A percentile compares a stretch with the other conserved stretches of the same genome.
These are phyloP conservation scores for Halophytophthora polymorphica DNA, from an alignment of 352 stramenopile genomes.

Conservation along the genomic window DNA sequence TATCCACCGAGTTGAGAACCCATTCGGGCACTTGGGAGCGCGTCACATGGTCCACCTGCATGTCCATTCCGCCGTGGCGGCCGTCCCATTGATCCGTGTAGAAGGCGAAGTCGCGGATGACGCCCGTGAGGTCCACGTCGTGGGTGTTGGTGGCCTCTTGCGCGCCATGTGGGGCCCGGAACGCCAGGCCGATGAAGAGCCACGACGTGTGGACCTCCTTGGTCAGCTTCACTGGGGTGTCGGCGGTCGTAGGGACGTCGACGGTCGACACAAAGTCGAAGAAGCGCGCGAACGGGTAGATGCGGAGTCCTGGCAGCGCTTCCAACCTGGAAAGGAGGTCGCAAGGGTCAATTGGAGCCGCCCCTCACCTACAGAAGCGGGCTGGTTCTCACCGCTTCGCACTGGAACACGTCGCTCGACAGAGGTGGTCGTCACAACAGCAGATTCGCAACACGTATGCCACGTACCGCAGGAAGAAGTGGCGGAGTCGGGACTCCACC, in stretches of 20 bases:
- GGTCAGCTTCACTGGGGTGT: conserved; percentile 10
- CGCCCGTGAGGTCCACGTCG: conserved; percentile 64
- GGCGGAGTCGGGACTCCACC: conserved; percentile 82
- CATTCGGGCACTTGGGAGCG: conserved; percentile 54
- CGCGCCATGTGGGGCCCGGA: conserved; percentile 38
- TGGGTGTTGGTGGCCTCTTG: conserved; percentile 12
- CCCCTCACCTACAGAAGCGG: no score
- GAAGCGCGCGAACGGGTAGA: conserved; percentile 81
- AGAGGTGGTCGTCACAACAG: not conserved
- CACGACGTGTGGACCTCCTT: conserved; percentile 47
- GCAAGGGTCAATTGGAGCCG: conserved; percentile 7
- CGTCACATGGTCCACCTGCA: conserved; percentile 73
- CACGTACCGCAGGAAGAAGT: conserved; percentile 72
- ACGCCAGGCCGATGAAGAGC: conserved; percentile 75
- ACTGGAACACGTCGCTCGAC: not conserved
- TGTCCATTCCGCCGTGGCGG: conserved; percentile 74
- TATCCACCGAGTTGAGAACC: conserved; percentile 47
- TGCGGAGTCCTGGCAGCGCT: conserved; percentile 46
- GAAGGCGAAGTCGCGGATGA: conserved; percentile 74
- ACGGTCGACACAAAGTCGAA: conserved; percentile 52
- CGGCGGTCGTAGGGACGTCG: conserved; percentile 7
- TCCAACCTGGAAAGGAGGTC: conserved; percentile 43
- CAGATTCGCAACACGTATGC: not conserved
- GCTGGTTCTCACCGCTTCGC: no score
- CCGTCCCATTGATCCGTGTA: conserved; percentile 78